Conservation (phyloP, 768 basidiomycete genomes). For the Agaricus sinodeliciosus region DNA sequence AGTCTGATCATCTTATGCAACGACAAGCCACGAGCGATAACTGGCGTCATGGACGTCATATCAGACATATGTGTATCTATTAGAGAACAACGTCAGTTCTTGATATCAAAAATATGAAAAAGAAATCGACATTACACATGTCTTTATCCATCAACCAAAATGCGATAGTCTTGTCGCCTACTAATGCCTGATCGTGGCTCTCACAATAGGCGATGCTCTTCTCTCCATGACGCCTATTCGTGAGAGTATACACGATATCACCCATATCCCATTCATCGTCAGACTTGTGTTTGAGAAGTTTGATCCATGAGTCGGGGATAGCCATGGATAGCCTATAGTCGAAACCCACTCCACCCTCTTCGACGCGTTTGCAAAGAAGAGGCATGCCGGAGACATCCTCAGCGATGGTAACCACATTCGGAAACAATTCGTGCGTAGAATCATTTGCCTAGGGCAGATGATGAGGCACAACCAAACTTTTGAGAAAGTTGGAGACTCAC, state of each 20-base stretch:
- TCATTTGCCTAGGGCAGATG: conserved; percentile 74
- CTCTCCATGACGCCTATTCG: conserved; percentile 84
- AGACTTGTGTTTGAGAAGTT: conserved; percentile 85
- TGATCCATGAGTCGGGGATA: conserved; percentile 99
- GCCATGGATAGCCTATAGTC: conserved; percentile 99
- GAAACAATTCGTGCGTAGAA: conserved; percentile 76
- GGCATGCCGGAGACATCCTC: conserved; percentile 99
- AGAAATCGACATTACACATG: conserved; percentile 71
- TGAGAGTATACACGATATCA: conserved; percentile 84
- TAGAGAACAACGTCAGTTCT: background rate
- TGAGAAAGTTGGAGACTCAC: conserved; percentile 39
- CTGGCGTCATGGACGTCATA: conserved; percentile 69
- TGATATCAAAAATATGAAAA: background rate
- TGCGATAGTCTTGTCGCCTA: conserved; percentile 97
- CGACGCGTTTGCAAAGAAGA: conserved; percentile 73
- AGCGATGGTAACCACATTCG: conserved; percentile 82
- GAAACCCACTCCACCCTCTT: conserved; percentile 88
- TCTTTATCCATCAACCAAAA: conserved; percentile 99
- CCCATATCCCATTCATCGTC: conserved; percentile 88
- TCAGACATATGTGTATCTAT: conserved; percentile 94
- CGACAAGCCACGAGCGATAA: conserved; percentile 84
- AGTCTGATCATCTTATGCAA: conserved; percentile 97
- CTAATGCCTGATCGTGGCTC: conserved; percentile 96
- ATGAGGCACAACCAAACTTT: conserved; percentile 8
- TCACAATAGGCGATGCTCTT: conserved; percentile 92